Percentiles rank a stretch among this genome's conserved stretches.
phyloP scores from a whole-genome alignment of 2,329 filamentous ascomycete species.

The Claviceps africana region DNA sequence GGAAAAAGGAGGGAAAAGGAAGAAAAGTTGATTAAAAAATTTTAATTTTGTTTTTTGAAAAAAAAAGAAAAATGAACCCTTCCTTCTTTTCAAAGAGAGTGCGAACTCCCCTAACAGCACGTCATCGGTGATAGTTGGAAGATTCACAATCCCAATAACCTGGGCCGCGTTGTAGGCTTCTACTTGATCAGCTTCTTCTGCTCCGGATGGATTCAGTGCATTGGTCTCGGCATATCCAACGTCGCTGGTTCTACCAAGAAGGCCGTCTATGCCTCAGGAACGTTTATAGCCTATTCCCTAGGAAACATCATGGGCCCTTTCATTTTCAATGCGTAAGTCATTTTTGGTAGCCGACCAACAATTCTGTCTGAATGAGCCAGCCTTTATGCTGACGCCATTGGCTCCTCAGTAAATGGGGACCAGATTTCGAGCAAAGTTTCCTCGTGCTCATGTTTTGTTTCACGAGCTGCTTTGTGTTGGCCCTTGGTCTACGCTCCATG shows the following conservation, averaged over 20 bases:
- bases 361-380: background rate
- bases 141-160: conserved; percentile 9
- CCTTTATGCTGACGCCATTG: background rate
- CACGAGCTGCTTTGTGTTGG: conserved; percentile 16
- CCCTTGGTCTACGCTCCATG: conserved; percentile 16
- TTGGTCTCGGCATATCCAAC: conserved; percentile 19
- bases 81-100: background rate
- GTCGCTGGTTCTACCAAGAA: conserved; percentile 21
- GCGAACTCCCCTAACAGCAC: background rate
- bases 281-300: conserved; percentile 20
- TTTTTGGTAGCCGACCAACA: background rate
- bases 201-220: conserved; percentile 16
- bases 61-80: too few species aligned
- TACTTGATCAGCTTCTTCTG: conserved; percentile 19
- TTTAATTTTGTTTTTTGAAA: too few species aligned
- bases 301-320: conserved; percentile 21
- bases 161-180: conserved; percentile 16
- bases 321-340: conserved; percentile 17
- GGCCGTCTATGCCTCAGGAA: conserved; percentile 8
- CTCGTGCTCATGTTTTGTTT: conserved; percentile 20
- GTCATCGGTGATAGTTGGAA: conserved; percentile 9
- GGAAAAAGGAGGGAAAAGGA: too few species aligned
- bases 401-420: conserved; percentile 13
- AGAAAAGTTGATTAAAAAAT: too few species aligned
- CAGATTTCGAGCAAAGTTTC: conserved; percentile 16